Evolutionary conservation across 2,329 filamentous ascomycete species (phyloP).

Genomic region (Dactylellina parvicollis): DNA sequence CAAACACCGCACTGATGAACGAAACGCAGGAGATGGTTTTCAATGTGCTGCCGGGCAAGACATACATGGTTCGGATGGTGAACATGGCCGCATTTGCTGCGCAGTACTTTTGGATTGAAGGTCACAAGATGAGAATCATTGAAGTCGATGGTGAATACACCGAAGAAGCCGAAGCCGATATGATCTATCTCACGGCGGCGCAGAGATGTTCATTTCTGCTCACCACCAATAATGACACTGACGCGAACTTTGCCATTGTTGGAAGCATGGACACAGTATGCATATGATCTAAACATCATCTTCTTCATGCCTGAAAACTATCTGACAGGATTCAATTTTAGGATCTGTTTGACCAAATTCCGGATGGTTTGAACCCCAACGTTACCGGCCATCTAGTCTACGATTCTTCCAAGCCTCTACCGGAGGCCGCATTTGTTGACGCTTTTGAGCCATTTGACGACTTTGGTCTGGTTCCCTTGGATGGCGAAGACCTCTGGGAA

Average conservation of each 20-base stretch:
- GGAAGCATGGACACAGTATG: constrained; percentile 74
- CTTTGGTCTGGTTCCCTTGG: constrained; percentile 74
- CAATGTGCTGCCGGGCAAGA: constrained; percentile 72
- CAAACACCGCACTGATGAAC: constrained; percentile 75
- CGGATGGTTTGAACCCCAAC: constrained; percentile 74
- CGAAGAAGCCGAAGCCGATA: constrained; percentile 69
- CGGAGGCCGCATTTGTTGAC: constrained; percentile 68
- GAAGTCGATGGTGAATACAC: constrained; percentile 79
- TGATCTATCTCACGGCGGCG: constrained; percentile 74
- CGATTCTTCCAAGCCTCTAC: constrained; percentile 64
- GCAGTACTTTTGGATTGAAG: constrained; percentile 74
- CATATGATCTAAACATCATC: not conserved
- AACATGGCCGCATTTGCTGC: constrained; percentile 75
- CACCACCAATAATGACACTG: constrained; percentile 71
- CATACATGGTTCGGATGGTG: constrained; percentile 76
- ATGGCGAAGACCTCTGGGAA: constrained; percentile 70
- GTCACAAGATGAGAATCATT: constrained; percentile 74
- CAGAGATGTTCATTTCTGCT: constrained; percentile 70
- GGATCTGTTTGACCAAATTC: constrained; percentile 75
- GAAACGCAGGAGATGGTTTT: constrained; percentile 72
- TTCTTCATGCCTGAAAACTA: not conserved
- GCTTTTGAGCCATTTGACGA: constrained; percentile 78
- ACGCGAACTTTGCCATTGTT: constrained; percentile 74
- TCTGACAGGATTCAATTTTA: constrained; percentile 56
- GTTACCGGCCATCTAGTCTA: constrained; percentile 74